Percentiles rank a stretch among this genome's conserved stretches.
phyloP scores from a whole-genome alignment of 2,329 filamentous ascomycete species.

The Alternaria sp. region DNA sequence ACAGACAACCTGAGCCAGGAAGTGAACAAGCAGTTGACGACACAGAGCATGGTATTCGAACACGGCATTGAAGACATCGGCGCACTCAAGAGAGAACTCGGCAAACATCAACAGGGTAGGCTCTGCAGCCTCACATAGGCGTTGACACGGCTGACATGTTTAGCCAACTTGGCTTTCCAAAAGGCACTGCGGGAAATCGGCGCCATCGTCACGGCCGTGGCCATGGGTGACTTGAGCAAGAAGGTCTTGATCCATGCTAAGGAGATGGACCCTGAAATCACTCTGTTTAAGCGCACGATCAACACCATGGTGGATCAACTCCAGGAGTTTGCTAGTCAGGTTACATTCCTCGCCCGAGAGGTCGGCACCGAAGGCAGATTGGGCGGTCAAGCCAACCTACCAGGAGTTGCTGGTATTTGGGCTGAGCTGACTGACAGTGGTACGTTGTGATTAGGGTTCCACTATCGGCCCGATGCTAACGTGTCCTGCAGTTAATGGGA shows the following conservation, averaged over 20 bases:
- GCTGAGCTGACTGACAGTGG: slow-evolving; percentile 81
- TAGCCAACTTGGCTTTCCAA: slow-evolving; percentile 95
- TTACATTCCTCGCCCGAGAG: slow-evolving; percentile 91
- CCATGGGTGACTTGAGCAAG: slow-evolving; percentile 93
- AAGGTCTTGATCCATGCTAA: slow-evolving; percentile 95
- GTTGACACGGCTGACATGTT: slow-evolving; percentile 79
- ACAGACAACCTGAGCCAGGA: slow-evolving; percentile 79
- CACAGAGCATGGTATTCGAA: slow-evolving; percentile 82
- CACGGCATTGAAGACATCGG: slow-evolving; percentile 84
- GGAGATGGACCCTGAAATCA: slow-evolving; percentile 98
- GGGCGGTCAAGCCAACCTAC: slow-evolving; percentile 90
- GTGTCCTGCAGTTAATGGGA: slow-evolving; percentile 76
- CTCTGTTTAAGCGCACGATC: slow-evolving; percentile 96
- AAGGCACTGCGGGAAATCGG: slow-evolving; percentile 96
- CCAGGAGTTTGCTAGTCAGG: slow-evolving; percentile 94
- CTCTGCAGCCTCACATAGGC: background rate
- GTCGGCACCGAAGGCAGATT: slow-evolving; percentile 95
- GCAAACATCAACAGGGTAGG: slow-evolving; percentile 78
- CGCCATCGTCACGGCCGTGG: slow-evolving; percentile 95
- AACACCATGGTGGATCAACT: slow-evolving; percentile 99
- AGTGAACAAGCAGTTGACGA: slow-evolving; percentile 81
- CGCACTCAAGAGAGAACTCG: slow-evolving; percentile 87
- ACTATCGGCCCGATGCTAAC: slow-evolving; percentile 39
- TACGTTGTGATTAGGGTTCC: slow-evolving; percentile 39
- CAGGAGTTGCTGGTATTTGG: slow-evolving; percentile 95